Conservation (phyloP, 148 eudicot species). For the Fallopia convolvulus region DNA sequence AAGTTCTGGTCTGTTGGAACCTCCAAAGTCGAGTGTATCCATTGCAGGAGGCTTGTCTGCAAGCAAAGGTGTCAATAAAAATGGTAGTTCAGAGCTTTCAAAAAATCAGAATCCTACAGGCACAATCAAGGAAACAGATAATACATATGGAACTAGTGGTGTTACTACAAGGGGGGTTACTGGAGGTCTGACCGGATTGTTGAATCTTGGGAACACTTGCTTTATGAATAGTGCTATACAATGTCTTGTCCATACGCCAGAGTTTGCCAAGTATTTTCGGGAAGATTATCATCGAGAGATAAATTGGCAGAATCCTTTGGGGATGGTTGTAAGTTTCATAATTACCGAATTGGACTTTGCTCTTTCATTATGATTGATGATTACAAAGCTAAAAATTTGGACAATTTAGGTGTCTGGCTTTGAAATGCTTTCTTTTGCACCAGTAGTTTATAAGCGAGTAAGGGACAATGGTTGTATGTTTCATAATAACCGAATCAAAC, state of each 20-base stretch:
- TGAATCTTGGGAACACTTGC: conserved; percentile 96
- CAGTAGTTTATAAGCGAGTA: neutral
- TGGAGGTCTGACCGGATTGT: conserved; percentile 79
- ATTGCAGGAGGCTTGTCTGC: conserved; percentile 73
- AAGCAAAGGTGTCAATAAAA: conserved; percentile 61
- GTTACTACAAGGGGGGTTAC: conserved; percentile 86
- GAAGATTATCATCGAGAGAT: conserved; percentile 88
- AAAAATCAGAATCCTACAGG: conserved; percentile 40
- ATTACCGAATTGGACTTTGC: neutral
- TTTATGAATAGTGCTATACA: conserved; percentile 98
- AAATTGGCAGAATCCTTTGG: conserved; percentile 86
- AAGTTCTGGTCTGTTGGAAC: conserved; percentile 41
- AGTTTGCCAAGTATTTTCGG: conserved; percentile 76
- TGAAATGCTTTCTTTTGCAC: neutral
- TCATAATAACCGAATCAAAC: no score
- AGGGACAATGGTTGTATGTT: no score
- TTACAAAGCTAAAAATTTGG: neutral
- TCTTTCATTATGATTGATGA: neutral
- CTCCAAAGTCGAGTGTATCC: conserved; percentile 62
- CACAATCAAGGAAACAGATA: conserved; percentile 39
- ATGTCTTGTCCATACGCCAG: conserved; percentile 98
- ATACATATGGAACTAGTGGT: conserved; percentile 50
- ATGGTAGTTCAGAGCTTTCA: conserved; percentile 41
- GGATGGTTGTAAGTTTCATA: conserved; percentile 80
- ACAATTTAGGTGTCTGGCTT: neutral